These are phyloP conservation scores for Capsicum rhomboideum DNA, from an alignment of 257 asterid species.

Conservation along the genomic window DNA sequence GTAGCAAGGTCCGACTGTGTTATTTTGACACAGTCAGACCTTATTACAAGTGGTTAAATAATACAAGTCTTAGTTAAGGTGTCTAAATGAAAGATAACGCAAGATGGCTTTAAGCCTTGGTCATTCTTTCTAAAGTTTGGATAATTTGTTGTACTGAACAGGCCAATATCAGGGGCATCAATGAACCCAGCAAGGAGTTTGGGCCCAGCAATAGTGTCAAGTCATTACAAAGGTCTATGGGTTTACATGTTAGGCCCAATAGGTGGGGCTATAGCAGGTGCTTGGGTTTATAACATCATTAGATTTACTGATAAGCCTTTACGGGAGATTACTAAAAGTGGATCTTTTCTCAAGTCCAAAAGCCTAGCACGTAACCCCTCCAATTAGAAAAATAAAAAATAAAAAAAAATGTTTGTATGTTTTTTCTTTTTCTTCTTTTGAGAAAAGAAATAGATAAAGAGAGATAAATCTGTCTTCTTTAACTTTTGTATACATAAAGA, in stretches of 20 bases:
- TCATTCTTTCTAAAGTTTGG: no score
- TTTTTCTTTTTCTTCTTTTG: not conserved
- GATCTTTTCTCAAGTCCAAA: constrained; percentile 2
- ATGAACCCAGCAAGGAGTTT: constrained; percentile 47
- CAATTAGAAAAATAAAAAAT: not conserved
- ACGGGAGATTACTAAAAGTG: constrained; percentile 9
- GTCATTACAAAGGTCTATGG: constrained; percentile 22
- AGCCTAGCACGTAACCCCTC: not conserved
- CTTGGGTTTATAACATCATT: constrained; percentile 25
- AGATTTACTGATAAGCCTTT: constrained; percentile 11
- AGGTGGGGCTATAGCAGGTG: constrained; percentile 26
- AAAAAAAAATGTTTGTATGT: not conserved
- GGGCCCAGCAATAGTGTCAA: constrained; percentile 37
- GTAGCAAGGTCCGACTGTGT: no score
- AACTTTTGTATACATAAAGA: not conserved
- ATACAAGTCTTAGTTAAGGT: no score
- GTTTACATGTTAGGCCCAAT: constrained; percentile 32
- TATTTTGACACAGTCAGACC: no score
- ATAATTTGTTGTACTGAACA: not conserved
- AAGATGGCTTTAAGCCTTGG: no score
- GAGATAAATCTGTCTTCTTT: not conserved
- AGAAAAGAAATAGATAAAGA: not conserved
- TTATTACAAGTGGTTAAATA: no score
- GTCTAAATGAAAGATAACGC: no score
- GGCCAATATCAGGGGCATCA: constrained; percentile 41